Percentiles rank a stretch among this genome's conserved stretches.
phyloP scores from a whole-genome alignment of 441 rosid species.

The Biscutella auriculata region DNA sequence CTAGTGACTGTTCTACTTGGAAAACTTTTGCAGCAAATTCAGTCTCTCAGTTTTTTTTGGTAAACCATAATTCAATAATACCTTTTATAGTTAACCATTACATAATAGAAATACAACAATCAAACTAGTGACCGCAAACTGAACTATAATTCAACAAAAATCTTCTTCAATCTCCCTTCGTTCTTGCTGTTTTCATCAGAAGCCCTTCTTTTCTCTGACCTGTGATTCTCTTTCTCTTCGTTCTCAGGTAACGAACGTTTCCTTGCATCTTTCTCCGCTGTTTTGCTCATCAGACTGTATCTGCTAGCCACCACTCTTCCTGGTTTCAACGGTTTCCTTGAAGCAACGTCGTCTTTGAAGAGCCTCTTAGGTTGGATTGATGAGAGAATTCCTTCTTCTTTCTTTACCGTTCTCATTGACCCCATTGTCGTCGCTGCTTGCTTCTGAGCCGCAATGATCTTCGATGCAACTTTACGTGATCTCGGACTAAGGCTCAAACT shows the following conservation, averaged over 20 bases:
- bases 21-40: no score
- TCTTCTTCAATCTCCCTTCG: conserved; percentile 65
- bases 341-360: conserved; percentile 51
- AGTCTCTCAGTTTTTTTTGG: no score
- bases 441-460: conserved; percentile 35
- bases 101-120: no score
- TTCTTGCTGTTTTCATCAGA: conserved; percentile 30
- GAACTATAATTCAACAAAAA: no score
- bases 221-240: conserved; percentile 42
- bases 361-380: conserved; percentile 70
- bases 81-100: no score
- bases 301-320: conserved; percentile 74
- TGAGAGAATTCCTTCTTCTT: conserved; percentile 43
- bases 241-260: conserved; percentile 68
- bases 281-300: conserved; percentile 40
- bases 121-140: no score
- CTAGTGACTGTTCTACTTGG: no score
- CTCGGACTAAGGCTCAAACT: conserved; percentile 65
- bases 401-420: conserved; percentile 49
- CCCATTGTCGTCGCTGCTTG: conserved; percentile 60
- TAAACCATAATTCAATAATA: no score
- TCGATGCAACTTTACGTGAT: conserved; percentile 51
- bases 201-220: conserved; percentile 54
- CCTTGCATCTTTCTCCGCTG: conserved; percentile 35
- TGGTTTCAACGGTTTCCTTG: conserved; percentile 44